Base-by-base conservation (phyloP, 768 basidiomycete genomes). In the Auricularia sp. region DNA sequence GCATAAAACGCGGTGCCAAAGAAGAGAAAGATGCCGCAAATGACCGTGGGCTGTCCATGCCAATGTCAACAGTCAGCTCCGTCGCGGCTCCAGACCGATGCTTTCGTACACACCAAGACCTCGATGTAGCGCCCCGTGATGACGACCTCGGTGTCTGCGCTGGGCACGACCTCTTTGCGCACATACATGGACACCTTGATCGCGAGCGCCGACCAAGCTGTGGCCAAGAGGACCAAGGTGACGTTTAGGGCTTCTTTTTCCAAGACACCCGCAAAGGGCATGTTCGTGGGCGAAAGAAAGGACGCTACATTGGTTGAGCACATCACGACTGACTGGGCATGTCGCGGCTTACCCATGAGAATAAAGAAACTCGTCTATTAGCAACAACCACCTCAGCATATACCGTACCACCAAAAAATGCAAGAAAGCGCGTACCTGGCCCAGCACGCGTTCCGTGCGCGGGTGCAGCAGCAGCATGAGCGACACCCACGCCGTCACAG, bases 151-250 rank as follows among this genome's bases (percentile, higher is more conserved):
- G 79, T 51, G 3, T 77, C 72, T 0, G 79, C 82, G 29, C 69
- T 71, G 2, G 78, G 72, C 63, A 79, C 73, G 14, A 74, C 77
- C 44, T 82, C 69, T 1, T 68, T 74, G 13, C 89, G 81, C 1
- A 85, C 78, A 3, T 88, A 70, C 69, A 82, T 76, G 3, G 89
- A 85, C 3, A 89, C 73, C 66, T 81, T 82, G 5, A 90, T 82
- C 3, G 82, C 89, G 3, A 91, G 75, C 70, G 84, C 86, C 11
- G 75, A 74, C 88, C 88, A 91, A 87, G 81, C 87, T 87, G 86
- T 90, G 34, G 79, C 77, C 8, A 78, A 21, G 1, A 76, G 67
- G 0, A 80, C 80, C 58, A 85, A 83, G 0, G 77, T 21, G 4
- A 88, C 65, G 42, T 86, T 82, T 5, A 82, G 75, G 8, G 82